Base-by-base conservation (phyloP, 2,329 filamentous ascomycete genomes). In the Epichloe coenophiala region DNA sequence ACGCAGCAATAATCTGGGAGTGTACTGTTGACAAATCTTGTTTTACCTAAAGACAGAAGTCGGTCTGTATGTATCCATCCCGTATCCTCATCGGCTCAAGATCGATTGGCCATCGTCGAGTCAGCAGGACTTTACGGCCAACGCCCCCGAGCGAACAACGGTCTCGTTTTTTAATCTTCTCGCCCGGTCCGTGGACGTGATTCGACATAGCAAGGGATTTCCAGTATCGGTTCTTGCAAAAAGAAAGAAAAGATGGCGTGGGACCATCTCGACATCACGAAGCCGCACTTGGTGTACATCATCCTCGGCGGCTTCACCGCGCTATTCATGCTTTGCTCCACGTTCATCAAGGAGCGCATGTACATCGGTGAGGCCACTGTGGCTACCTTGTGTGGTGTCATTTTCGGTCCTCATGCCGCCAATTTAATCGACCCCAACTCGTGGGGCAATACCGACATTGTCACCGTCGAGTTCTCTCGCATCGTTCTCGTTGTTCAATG, bases 281-380 rank as follows among this genome's bases (percentile, higher is more conserved):
- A 84, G 75, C 88, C 93, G 62, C 93, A 98, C 75, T 70, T 97
- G 87, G 93, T 95, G 57, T 98, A 98, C 70, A 88, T 97, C 70
- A 96, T 98, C 70, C 75, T 98, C 51, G 93, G 93, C 62, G 93
- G 91, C 66, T 98, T 98, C 73, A 98, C 93, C 59, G 89, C 86
- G 54, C 74, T 98, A 60, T 98, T 98, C 73, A 98, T 98, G 93
- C 76, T 98, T 53, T 95, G 89, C 68, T 98, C 93, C 53, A 88
- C 94, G 50, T 83, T 97, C 63, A 95, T 98, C 72, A 98, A 98
- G 75, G 93, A 98, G 75, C 86, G 87, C 66, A 78, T 97, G 63
- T 98, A 98, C 72, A 98, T 98, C 66, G 93, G 93, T 64, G 93
- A 98, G 76, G 93, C 93, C 47, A 97, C 93, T 1, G 88, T 98